Evolutionary conservation across 116 monocot genomes (phyloP), one percentile per base, ranked within the genome.

Genomic region (Dioscorea cayenensis): DNA sequence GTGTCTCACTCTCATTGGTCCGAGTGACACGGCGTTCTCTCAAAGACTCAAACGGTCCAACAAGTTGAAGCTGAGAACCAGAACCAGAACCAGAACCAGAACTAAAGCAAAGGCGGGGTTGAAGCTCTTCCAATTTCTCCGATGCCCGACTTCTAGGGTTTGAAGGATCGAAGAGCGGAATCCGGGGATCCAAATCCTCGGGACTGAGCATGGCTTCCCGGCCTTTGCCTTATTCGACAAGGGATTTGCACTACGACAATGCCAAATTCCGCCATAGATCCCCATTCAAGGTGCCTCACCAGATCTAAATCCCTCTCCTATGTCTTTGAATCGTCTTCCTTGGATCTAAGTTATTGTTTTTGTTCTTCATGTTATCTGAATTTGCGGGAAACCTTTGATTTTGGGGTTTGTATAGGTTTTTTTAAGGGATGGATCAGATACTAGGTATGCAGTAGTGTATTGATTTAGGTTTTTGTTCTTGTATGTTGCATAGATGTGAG

Each of bases 191-290:
- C 16, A 5, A n/a, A 55, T 55, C 55, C 55, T 18, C 14, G 4
- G 20, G 27, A 32, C 21, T 25, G 65, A 35, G 18, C 37, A 76
- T 74, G 84, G 49, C 77, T 4, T 62, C 79, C 36, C 66, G 29
- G 20, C 66, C 73, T 2, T 78, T 88, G 28, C 95, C 95, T 6
- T 90, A 85, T 66, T 85, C 90, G 27, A 87, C 73, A 76, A 81
- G 76, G 51, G 95, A 95, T 86, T 82, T 87, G 28, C 51, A 87
- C 37, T 95, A 92, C 84, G 92, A 95, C 84, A 95, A 95, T 80
- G 95, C 79, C 75, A 95, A 95, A 74, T 95, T 90, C 87, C 87
- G 95, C 55, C 83, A 85, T 67, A 84, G 92, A 75, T 87, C 92
- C 71, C 72, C 75, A 25, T 81, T 87, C 78, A 85, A 87, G 84